A percentile compares a stretch with the other conserved stretches of the same genome.
These are phyloP conservation scores for Ceratobasidium sp. DNA, from an alignment of 1,284 basidiomycete species.

Conservation along the genomic window DNA sequence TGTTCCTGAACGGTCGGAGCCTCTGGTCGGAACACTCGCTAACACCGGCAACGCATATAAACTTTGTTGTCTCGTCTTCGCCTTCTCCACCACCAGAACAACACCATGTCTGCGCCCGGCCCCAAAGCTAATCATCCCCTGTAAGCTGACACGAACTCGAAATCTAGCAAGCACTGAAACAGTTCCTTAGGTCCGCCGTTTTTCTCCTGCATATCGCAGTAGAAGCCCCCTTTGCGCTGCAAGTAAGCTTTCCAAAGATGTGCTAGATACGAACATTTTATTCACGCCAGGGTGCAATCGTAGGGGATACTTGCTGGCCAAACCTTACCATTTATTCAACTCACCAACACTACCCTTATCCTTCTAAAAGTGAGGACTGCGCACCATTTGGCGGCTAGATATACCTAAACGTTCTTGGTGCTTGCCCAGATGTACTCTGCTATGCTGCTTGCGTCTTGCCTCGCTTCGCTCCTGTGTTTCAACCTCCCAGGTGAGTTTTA, in stretches of 20 bases:
- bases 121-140: slow-evolving; percentile 34
- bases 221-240: slow-evolving; percentile 71
- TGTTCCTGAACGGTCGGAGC: slow-evolving; percentile 30
- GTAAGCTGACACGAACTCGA: slow-evolving; percentile 5
- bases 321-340: slow-evolving; percentile 77
- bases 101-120: slow-evolving; percentile 32
- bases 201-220: slow-evolving; percentile 84
- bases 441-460: slow-evolving; percentile 70
- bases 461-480: slow-evolving; percentile 72
- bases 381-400: neutral
- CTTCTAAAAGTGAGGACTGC: slow-evolving; percentile 72
- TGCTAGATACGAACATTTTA: neutral
- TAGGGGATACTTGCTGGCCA: slow-evolving; percentile 65
- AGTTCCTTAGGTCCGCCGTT: slow-evolving; percentile 66
- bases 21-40: slow-evolving; percentile 23
- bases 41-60: slow-evolving; percentile 40
- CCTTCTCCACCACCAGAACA: slow-evolving; percentile 10
- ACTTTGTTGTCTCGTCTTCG: slow-evolving; percentile 15
- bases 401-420: slow-evolving; percentile 2
- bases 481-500: slow-evolving; percentile 64
- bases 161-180: neutral
- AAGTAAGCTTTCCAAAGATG: slow-evolving; percentile 18
- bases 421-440: slow-evolving; percentile 72
- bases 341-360: slow-evolving; percentile 83
- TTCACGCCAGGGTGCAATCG: neutral